A percentile compares a stretch with the other conserved stretches of the same genome.
These are phyloP conservation scores for Hypericum androsaemum DNA, from an alignment of 345 rosid genomes.

Conservation along the genomic window DNA sequence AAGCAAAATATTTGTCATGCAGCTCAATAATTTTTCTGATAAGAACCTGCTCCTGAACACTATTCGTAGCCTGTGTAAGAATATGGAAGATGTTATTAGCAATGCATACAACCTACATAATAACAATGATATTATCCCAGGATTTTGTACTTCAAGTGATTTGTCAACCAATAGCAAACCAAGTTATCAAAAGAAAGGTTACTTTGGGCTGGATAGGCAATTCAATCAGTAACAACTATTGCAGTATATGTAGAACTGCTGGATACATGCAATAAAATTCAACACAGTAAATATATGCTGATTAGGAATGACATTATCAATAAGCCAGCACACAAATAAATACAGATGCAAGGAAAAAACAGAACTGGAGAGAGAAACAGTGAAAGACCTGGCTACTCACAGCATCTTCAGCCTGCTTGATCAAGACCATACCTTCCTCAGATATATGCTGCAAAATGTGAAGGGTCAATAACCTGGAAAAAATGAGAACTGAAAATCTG, in stretches of 20 bases:
- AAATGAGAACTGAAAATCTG: neutral
- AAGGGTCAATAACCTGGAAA: slow-evolving; percentile 4
- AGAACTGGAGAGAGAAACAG: neutral
- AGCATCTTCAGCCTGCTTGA: slow-evolving; percentile 92
- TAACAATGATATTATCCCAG: too few relatives aligned
- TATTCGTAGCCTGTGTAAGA: slow-evolving; percentile 45
- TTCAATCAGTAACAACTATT: too few relatives aligned
- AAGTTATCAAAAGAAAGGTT: too few relatives aligned
- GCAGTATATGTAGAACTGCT: too few relatives aligned
- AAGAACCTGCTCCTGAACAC: slow-evolving; percentile 43
- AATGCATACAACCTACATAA: too few relatives aligned
- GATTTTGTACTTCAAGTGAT: too few relatives aligned
- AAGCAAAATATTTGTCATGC: slow-evolving; percentile 74
- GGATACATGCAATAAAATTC: too few relatives aligned
- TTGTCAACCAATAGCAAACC: too few relatives aligned
- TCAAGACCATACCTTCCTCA: slow-evolving; percentile 71
- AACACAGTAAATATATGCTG: too few relatives aligned
- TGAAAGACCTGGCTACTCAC: slow-evolving; percentile 54
- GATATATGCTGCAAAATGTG: slow-evolving; percentile 61
- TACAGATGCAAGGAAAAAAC: neutral
- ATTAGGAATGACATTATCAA: too few relatives aligned
- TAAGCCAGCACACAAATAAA: neutral
- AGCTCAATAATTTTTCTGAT: slow-evolving; percentile 72
- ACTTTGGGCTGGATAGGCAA: too few relatives aligned
- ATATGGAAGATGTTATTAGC: neutral